Conservation (phyloP, 2,329 filamentous ascomycete species). For the Xylariaceae sp. region DNA sequence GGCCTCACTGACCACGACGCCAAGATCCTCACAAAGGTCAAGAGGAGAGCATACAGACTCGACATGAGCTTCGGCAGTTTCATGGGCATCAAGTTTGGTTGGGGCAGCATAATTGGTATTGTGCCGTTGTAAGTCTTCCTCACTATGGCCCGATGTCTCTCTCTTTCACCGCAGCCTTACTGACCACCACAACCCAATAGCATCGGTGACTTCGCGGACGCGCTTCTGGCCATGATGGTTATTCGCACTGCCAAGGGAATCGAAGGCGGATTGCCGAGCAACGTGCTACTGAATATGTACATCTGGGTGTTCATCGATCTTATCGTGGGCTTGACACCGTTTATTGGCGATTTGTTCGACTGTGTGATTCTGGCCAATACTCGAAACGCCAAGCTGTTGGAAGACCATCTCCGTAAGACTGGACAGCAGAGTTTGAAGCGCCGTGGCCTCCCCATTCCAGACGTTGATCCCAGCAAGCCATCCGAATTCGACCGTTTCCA, state of each 20-base stretch:
- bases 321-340: constrained; percentile 66
- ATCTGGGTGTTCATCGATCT: constrained; percentile 76
- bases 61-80: constrained; percentile 82
- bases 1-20: constrained; percentile 82
- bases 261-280: constrained; percentile 67
- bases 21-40: constrained; percentile 78
- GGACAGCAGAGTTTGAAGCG: constrained; percentile 55
- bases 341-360: constrained; percentile 72
- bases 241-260: constrained; percentile 68
- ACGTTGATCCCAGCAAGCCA: constrained; percentile 50
- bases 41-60: constrained; percentile 77
- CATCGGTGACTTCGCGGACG: constrained; percentile 71
- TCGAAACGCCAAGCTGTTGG: constrained; percentile 67
- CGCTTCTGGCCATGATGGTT: constrained; percentile 70
- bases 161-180: constrained; percentile 14
- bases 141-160: neutral
- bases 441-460: constrained; percentile 44
- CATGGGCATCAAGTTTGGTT: constrained; percentile 80
- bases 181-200: constrained; percentile 34
- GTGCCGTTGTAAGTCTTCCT: constrained; percentile 66
- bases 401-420: constrained; percentile 64
- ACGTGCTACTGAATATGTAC: constrained; percentile 67
- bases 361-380: constrained; percentile 72
- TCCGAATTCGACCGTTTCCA: constrained; percentile 45
- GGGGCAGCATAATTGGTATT: constrained; percentile 80